Evolutionary conservation across 345 rosid species (phyloP).

Genomic region (Bruguiera parviflora): DNA sequence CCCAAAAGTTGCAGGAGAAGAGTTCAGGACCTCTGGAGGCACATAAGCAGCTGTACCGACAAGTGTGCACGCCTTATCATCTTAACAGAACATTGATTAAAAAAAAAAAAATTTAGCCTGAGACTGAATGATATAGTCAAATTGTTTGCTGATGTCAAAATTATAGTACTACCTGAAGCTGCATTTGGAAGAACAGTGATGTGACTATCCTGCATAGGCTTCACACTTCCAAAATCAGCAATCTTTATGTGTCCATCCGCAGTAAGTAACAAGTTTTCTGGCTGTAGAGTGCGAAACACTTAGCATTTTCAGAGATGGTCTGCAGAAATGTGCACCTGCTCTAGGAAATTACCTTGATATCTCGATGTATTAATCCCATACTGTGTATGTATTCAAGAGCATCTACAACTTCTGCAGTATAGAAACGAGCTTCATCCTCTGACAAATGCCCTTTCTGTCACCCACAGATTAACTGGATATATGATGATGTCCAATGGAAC

Average conservation of each 20-base stretch:
- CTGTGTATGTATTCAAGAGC: constrained; percentile 92
- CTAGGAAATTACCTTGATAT: constrained; percentile 66
- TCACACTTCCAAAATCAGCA: constrained; percentile 98
- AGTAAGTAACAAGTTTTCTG: constrained; percentile 83
- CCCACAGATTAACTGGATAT: constrained; percentile 11
- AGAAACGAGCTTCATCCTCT: constrained; percentile 91
- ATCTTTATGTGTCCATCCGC: constrained; percentile 85
- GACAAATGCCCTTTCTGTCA: constrained; percentile 72
- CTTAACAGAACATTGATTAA: constrained; percentile 34
- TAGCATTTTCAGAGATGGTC: constrained; percentile 17
- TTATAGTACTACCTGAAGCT: constrained; percentile 58
- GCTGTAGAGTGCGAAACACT: constrained; percentile 50
- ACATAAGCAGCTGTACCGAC: constrained; percentile 99
- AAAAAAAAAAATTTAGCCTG: constrained; percentile 6
- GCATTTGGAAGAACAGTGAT: constrained; percentile 97
- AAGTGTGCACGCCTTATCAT: constrained; percentile 91
- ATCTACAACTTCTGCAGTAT: constrained; percentile 87
- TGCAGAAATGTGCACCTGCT: constrained; percentile 5
- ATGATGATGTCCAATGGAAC: background rate
- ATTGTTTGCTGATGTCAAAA: background rate
- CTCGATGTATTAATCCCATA: constrained; percentile 94
- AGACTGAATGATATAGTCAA: background rate
- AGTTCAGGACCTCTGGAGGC: constrained; percentile 96
- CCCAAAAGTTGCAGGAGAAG: constrained; percentile 99
- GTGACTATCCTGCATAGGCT: constrained; percentile 92